Conservation (phyloP, 495 filamentous ascomycete species). For the Geoglossum glabrum region DNA sequence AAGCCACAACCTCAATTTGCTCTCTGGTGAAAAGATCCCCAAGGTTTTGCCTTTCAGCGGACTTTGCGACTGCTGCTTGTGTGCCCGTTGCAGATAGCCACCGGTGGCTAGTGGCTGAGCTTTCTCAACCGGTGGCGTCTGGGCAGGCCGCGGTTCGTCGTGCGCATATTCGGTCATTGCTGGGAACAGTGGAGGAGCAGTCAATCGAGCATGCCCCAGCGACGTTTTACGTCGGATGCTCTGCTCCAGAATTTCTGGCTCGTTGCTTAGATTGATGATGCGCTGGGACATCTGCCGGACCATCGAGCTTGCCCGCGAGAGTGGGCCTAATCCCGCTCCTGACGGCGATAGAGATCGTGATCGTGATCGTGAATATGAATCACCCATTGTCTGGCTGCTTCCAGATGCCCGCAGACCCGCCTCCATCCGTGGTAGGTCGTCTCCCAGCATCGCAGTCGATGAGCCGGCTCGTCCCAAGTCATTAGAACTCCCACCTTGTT, state of each 20-base stretch:
- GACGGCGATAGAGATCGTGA: constrained; percentile 42
- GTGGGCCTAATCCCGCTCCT: constrained; percentile 38
- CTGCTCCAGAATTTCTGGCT: constrained; percentile 59
- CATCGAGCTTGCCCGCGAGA: constrained; percentile 69
- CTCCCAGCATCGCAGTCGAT: constrained; percentile 33
- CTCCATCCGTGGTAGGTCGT: constrained; percentile 39
- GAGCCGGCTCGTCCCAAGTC: constrained; percentile 12
- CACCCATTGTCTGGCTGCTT: constrained; percentile 25
- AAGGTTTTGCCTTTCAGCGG: constrained; percentile 77
- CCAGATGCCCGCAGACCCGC: constrained; percentile 18
- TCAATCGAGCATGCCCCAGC: constrained; percentile 27
- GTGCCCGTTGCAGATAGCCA: constrained; percentile 14
- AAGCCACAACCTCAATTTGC: constrained; percentile 46
- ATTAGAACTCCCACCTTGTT: constrained; percentile 31
- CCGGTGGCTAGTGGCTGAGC: constrained; percentile 14
- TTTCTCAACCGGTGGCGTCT: constrained; percentile 30
- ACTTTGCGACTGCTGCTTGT: constrained; percentile 34
- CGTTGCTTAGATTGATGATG: constrained; percentile 91
- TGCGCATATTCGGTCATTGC: constrained; percentile 31
- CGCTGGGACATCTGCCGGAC: constrained; percentile 94
- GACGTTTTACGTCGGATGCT: constrained; percentile 47
- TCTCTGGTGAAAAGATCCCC: constrained; percentile 63
- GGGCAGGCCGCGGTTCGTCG: constrained; percentile 27
- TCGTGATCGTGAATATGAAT: constrained; percentile 24
- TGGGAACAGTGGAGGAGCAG: constrained; percentile 36